A percentile compares a stretch with the other conserved stretches of the same genome.
Evolutionary conservation across 305 asterid species (phyloP).

Genomic region (Solanum hybrid): DNA sequence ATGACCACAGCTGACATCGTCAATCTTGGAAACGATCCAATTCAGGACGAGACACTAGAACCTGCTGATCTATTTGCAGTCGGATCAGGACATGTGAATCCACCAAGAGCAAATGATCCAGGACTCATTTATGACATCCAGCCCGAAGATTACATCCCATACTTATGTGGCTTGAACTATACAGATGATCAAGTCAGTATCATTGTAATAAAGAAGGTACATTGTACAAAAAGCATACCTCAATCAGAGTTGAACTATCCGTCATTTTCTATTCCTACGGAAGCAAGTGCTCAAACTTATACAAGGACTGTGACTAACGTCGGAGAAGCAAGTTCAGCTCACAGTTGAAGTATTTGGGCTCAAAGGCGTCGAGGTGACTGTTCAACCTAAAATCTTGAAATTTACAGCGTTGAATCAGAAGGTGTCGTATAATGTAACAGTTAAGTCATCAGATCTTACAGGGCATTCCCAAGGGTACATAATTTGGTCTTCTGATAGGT

Average conservation of each 20-base stretch:
- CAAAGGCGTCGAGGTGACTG: constrained; percentile 45
- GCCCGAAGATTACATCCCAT: constrained; percentile 12
- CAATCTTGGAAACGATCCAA: not conserved
- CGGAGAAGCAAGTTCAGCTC: constrained; percentile 29
- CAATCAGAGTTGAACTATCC: constrained; percentile 76
- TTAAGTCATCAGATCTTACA: not conserved
- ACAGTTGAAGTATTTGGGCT: constrained; percentile 54
- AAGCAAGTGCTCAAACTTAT: constrained; percentile 24
- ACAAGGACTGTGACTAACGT: constrained; percentile 62
- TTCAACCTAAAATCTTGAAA: constrained; percentile 38
- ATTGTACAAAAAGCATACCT: constrained; percentile 55
- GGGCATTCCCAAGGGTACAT: not conserved
- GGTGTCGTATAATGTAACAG: constrained; percentile 2
- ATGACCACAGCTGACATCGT: constrained; percentile 56
- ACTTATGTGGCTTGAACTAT: no score
- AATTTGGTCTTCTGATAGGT: not conserved
- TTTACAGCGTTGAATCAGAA: constrained; percentile 39
- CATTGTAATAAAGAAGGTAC: constrained; percentile 24
- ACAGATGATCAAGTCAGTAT: constrained; percentile 26
- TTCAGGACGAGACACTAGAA: not conserved
- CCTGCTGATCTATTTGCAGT: constrained; percentile 16
- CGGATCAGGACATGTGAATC: constrained; percentile 70
- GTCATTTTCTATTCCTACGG: constrained; percentile 55
- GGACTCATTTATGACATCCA: constrained; percentile 15
- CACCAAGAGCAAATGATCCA: constrained; percentile 55